Evolutionary conservation across 257 asterid genomes (phyloP), one percentile per base, ranked within the genome.

Genomic region (Solanum ossicruentum): DNA sequence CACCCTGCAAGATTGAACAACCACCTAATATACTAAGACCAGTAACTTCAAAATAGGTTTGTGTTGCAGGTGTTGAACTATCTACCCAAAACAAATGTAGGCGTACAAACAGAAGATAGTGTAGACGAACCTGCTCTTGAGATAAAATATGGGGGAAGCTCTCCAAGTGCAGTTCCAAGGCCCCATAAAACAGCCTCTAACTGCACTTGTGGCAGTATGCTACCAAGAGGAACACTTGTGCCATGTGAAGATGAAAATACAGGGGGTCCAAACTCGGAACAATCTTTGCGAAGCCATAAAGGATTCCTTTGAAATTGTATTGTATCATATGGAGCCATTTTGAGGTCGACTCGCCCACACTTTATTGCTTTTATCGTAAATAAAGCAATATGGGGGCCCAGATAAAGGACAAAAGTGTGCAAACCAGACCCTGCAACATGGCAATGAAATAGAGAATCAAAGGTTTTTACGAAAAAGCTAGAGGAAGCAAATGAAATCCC

Each of bases 81-180:
- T 63, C 32, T 32, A 69, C 21, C 21, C 32, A 2, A 32, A 73
- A 89, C 12, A 10, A 23, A 23, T 63, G 26, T 8, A 18, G 54
- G 73, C 43, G 4, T 75, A 23, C 6, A 75, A 21, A 51, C 43
- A 21, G 23, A 49, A 49, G 61, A 49, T 69, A 39, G 52, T 17
- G 80, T 20, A 43, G 45, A 75, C 88, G 65, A 87, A 96, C 99
- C 99, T 84, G 99, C 98, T 91, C 99, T 90, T 84, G 99, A 96
- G 87, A 96, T 94, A 84, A 96, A 96, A 89, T 96, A 96, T 16
- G 99, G 99, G 75, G 98, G 99, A 61, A 96, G 98, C 87, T 96
- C 99, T 45, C 99, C 99, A 49, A 96, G 97, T 18, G 99, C 93
- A 39, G 99, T 96, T 60, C 99, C 98, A 49, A 94, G 86, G 83